Percentiles rank a stretch among this genome's conserved stretches.
These are phyloP conservation scores for Populus ilicifolia DNA, from an alignment of 345 rosid genomes.

Conservation along the genomic window DNA sequence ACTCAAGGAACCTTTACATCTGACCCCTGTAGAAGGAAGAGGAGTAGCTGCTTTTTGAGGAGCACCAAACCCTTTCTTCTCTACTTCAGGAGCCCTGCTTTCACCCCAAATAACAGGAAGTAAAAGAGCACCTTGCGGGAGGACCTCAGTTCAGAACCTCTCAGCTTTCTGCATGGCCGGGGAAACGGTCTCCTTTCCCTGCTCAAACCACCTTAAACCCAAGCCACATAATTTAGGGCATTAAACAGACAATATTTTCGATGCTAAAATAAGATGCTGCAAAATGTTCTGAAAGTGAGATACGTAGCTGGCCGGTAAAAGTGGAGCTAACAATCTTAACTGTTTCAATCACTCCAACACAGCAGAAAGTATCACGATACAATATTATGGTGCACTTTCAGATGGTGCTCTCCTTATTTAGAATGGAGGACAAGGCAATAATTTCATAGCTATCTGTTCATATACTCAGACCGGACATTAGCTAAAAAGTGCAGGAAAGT, in stretches of 20 bases:
- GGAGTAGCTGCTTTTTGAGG: conserved; percentile 51
- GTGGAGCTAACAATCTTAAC: background rate
- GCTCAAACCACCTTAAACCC: conserved; percentile 77
- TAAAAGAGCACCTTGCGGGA: conserved; percentile 78
- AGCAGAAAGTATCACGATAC: background rate
- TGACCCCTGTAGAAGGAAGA: conserved; percentile 91
- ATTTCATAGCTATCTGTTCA: background rate
- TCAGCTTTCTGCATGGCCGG: conserved; percentile 72
- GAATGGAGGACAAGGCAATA: background rate
- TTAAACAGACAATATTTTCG: background rate
- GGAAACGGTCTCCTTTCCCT: conserved; percentile 69
- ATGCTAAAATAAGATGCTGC: conserved; percentile 3
- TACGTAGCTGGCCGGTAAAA: background rate
- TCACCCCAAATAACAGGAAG: conserved; percentile 87
- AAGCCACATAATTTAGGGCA: conserved; percentile 14
- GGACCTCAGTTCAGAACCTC: conserved; percentile 82
- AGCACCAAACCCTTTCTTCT: conserved; percentile 83
- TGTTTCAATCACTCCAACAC: background rate
- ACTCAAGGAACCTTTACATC: conserved; percentile 2
- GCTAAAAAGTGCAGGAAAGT: background rate
- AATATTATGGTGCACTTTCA: background rate
- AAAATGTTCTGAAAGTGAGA: background rate
- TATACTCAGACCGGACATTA: background rate
- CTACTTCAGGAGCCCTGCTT: conserved; percentile 46
- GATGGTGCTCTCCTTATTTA: background rate